Base-by-base conservation (phyloP, 495 filamentous ascomycete species). In the Articulospora tetracladia region DNA sequence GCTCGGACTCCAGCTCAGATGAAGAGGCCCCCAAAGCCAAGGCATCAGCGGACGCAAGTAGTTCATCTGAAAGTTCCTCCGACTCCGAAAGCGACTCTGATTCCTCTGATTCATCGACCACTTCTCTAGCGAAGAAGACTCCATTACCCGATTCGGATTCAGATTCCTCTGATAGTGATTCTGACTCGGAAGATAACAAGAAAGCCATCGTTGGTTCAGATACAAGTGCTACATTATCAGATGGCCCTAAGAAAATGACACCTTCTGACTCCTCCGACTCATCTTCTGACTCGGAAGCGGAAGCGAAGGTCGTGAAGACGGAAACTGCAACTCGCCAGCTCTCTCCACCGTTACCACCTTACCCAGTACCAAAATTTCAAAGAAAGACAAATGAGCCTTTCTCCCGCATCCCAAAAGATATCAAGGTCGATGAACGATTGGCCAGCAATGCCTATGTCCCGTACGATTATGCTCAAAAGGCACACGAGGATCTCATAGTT, bases 391-490 rank as follows among this genome's bases (percentile, higher is more conserved):
- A 80, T 47, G 72, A 76, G 47, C 83, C 81, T 15, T 90, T 90
- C 76, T 84, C 81, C 1, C 83, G 88, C 57, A 84, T 92, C 59
- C 73, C 79, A 27, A 74, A 75, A 56, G 75, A 86, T 63, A 72
- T 78, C 46, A 56, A 74, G 20, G 81, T 89, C 19, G 88, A 92
- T 67, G 80, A 82, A 15, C 72, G 74, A 57, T 69, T 79, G 61
- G 71, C 79, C 53, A 86, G 81, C 68, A 97, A 94, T 74, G 80
- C 81, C 3, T 97, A 93, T 70, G 78, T 88, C 30, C 74, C 84
- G 3, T 91, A 96, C 65, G 91, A 91, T 36, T 99, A 97, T 69
- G 92, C 93, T 6, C 86, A 93, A 54, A 85, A 85, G 54, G 95
- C 95, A 32, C 89, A 89, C 65, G 80, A 88, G 59, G 93, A 97